A percentile compares a stretch with the other conserved stretches of the same genome.
Conservation (phyloP, 176 grass and related monocot species). For the Chloris gayana region DNA sequence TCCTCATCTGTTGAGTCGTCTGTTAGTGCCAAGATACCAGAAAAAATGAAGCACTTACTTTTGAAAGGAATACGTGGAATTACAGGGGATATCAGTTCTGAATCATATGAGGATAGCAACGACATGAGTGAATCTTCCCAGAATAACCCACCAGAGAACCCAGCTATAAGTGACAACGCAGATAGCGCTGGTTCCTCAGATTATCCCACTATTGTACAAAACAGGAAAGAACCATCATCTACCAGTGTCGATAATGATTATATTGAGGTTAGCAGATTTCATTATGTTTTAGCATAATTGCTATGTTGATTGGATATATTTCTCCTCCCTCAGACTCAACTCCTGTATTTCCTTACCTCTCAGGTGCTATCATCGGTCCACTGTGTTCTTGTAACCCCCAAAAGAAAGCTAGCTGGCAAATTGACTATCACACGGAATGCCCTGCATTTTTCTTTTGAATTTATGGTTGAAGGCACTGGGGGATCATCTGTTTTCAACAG, state of each 20-base stretch:
- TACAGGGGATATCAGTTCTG: slow-evolving; percentile 68
- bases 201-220: slow-evolving; percentile 63
- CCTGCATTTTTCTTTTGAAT: slow-evolving; percentile 92
- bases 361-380: slow-evolving; percentile 72
- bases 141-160: slow-evolving; percentile 48
- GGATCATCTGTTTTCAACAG: slow-evolving; percentile 89
- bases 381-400: slow-evolving; percentile 92
- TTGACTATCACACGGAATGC: slow-evolving; percentile 70
- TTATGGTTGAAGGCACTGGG: slow-evolving; percentile 93
- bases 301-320: slow-evolving; percentile 1
- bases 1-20: slow-evolving; percentile 47
- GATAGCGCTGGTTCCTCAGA: slow-evolving; percentile 47
- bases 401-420: slow-evolving; percentile 88
- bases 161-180: slow-evolving; percentile 43
- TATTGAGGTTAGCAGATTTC: slow-evolving; percentile 38
- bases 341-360: slow-evolving; percentile 33
- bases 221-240: slow-evolving; percentile 71
- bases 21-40: slow-evolving; percentile 60
- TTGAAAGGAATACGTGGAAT: slow-evolving; percentile 85
- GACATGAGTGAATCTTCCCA: slow-evolving; percentile 46
- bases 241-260: slow-evolving; percentile 56
- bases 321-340: slow-evolving; percentile 28
- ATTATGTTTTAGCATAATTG: slow-evolving; percentile 13
- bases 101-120: slow-evolving; percentile 61
- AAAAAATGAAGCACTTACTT: slow-evolving; percentile 87